Evolutionary conservation across 257 asterid species (phyloP).

Genomic region (Solanum peruvianum): DNA sequence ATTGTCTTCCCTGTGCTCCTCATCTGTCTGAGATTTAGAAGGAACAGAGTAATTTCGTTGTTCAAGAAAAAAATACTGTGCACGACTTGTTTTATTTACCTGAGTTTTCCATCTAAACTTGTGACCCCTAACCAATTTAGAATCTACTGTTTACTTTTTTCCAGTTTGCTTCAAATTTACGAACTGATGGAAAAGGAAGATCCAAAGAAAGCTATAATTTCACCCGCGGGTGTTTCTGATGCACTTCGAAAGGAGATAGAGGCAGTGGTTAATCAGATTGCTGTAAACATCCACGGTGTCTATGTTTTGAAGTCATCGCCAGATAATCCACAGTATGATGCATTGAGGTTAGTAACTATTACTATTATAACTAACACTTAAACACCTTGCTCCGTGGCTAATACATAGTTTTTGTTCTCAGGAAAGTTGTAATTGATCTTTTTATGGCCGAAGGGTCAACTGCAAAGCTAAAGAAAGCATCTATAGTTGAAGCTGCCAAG

Average conservation of each 20-base stretch:
- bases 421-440: constrained; percentile 67
- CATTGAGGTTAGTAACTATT: constrained; percentile 38
- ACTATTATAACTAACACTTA: not conserved
- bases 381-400: not conserved
- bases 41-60: not conserved
- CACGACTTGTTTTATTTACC: not conserved
- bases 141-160: not conserved
- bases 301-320: constrained; percentile 67
- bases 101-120: not conserved
- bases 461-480: constrained; percentile 70
- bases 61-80: not conserved
- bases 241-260: constrained; percentile 48
- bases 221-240: constrained; percentile 34
- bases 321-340: constrained; percentile 51
- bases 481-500: constrained; percentile 60
- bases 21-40: not conserved
- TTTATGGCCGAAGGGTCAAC: constrained; percentile 51
- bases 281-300: constrained; percentile 67
- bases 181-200: constrained; percentile 17
- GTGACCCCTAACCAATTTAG: not conserved
- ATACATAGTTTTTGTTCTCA: constrained; percentile 9
- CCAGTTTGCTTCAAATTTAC: constrained; percentile 58
- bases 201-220: constrained; percentile 40
- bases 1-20: not conserved
- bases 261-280: constrained; percentile 45